Evolutionary conservation across 345 rosid genomes (phyloP).

Genomic region (Melaleuca quinquenervia): DNA sequence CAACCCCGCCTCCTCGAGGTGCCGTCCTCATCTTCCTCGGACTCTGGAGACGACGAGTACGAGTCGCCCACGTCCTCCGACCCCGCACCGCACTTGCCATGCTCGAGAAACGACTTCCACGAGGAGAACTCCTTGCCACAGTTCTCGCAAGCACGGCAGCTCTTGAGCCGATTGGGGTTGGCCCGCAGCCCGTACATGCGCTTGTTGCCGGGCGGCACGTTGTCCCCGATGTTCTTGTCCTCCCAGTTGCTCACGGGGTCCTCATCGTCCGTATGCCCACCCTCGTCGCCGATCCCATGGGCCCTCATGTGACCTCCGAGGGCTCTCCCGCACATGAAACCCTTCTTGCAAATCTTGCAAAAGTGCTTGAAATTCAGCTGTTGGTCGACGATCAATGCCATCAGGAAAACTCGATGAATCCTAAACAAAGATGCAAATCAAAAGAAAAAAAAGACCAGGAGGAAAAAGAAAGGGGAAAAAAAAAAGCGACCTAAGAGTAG

Average conservation of each 20-base stretch:
- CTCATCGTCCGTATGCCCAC: conserved; percentile 34
- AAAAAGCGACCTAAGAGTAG: background rate
- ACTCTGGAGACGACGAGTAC: conserved; percentile 24
- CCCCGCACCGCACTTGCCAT: conserved; percentile 47
- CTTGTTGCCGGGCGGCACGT: conserved; percentile 30
- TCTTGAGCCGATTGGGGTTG: conserved; percentile 53
- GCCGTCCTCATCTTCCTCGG: conserved; percentile 28
- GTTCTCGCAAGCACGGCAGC: conserved; percentile 55
- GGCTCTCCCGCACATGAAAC: conserved; percentile 61
- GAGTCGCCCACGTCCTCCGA: conserved; percentile 33
- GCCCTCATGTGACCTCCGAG: conserved; percentile 81
- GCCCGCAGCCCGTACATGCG: conserved; percentile 61
- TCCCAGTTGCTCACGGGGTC: conserved; percentile 55
- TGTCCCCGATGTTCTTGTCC: conserved; percentile 17
- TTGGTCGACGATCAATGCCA: conserved; percentile 55
- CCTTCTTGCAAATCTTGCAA: conserved; percentile 70
- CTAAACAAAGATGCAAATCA: background rate
- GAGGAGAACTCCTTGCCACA: conserved; percentile 73
- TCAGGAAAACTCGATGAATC: background rate
- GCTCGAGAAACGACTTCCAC: conserved; percentile 76
- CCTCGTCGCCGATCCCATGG: conserved; percentile 60
- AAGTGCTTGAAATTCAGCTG: conserved; percentile 39
- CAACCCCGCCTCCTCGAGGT: conserved; percentile 12
- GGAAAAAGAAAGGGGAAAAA: background rate
- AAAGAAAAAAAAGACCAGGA: background rate